A percentile compares a stretch with the other conserved stretches of the same genome.
phyloP scores from a whole-genome alignment of 2,329 filamentous ascomycete genomes.

The Penicillium oxalicum region DNA sequence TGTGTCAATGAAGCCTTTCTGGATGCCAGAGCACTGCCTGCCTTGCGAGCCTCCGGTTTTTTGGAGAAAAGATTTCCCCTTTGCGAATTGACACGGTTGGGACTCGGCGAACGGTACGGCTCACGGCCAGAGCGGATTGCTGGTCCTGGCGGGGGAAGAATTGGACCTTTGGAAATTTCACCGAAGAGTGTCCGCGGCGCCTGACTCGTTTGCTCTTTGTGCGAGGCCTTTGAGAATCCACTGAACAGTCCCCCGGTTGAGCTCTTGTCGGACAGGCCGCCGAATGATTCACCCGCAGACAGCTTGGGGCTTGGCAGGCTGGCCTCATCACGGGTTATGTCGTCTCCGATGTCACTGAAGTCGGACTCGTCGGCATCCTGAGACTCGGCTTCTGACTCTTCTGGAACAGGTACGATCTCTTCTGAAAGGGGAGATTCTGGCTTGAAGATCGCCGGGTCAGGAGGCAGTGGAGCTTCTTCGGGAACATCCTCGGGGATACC shows the following conservation, averaged over 20 bases:
- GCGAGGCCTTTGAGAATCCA: constrained; percentile 28
- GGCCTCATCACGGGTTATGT: constrained; percentile 39
- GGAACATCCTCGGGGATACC: constrained; percentile 15
- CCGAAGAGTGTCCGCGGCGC: constrained; percentile 38
- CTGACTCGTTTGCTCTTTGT: constrained; percentile 17
- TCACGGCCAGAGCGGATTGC: constrained; percentile 27
- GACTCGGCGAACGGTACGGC: constrained; percentile 43
- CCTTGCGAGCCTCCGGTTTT: constrained; percentile 27
- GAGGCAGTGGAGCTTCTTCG: constrained; percentile 24
- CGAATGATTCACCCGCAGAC: constrained; percentile 43
- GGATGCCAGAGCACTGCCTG: constrained; percentile 35
- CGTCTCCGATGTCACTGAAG: constrained; percentile 44
- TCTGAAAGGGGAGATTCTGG: constrained; percentile 14
- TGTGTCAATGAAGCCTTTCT: constrained; percentile 37
- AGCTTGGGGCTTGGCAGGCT: constrained; percentile 33
- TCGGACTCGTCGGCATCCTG: constrained; percentile 33
- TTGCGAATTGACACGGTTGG: constrained; percentile 32
- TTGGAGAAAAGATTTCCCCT: constrained; percentile 22
- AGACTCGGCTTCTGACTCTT: constrained; percentile 31
- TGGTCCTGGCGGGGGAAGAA: constrained; percentile 32
- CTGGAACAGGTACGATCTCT: constrained; percentile 27
- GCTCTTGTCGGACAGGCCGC: constrained; percentile 30
- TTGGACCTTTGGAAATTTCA: constrained; percentile 36
- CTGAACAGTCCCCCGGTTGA: constrained; percentile 38
- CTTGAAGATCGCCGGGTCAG: constrained; percentile 23